phyloP scores from a whole-genome alignment of 495 filamentous ascomycete genomes.

The Penicillium daleae region DNA sequence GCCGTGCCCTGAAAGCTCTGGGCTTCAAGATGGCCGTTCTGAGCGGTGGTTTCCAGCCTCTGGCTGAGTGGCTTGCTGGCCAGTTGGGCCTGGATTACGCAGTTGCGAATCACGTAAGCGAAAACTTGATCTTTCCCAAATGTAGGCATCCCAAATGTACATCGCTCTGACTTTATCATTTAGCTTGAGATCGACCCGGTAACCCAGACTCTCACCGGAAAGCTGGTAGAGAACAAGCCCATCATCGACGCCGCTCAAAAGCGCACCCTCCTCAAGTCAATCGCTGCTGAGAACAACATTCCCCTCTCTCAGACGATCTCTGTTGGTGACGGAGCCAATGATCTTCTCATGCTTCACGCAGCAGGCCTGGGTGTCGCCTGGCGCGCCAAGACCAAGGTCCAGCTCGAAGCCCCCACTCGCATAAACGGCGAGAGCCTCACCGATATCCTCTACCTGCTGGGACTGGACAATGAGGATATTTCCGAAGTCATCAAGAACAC shows the following conservation, averaged over 20 bases:
- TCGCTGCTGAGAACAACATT: slow-evolving; percentile 74
- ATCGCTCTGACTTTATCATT: too few species aligned
- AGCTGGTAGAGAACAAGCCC: slow-evolving; percentile 64
- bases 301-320: slow-evolving; percentile 76
- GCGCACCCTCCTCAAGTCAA: slow-evolving; percentile 70
- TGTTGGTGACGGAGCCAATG: slow-evolving; percentile 94
- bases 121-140: too few species aligned
- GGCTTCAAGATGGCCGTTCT: slow-evolving; percentile 87
- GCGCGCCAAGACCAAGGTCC: slow-evolving; percentile 91
- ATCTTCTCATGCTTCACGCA: slow-evolving; percentile 86
- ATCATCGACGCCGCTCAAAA: slow-evolving; percentile 88
- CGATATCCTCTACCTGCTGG: slow-evolving; percentile 84
- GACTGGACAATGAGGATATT: slow-evolving; percentile 70
- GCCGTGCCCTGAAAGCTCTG: slow-evolving; percentile 68
- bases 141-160: too few species aligned
- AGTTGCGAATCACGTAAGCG: slow-evolving; percentile 74
- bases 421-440: slow-evolving; percentile 78
- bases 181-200: slow-evolving; percentile 69
- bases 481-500: slow-evolving; percentile 45
- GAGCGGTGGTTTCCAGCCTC: slow-evolving; percentile 87
- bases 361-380: slow-evolving; percentile 92
- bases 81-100: slow-evolving; percentile 84
- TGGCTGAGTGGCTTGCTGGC: slow-evolving; percentile 82
- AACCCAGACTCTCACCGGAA: slow-evolving; percentile 75
- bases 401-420: slow-evolving; percentile 79